These are phyloP conservation scores for Coffea eugenioides DNA, from an alignment of 257 asterid species.

Conservation along the genomic window DNA sequence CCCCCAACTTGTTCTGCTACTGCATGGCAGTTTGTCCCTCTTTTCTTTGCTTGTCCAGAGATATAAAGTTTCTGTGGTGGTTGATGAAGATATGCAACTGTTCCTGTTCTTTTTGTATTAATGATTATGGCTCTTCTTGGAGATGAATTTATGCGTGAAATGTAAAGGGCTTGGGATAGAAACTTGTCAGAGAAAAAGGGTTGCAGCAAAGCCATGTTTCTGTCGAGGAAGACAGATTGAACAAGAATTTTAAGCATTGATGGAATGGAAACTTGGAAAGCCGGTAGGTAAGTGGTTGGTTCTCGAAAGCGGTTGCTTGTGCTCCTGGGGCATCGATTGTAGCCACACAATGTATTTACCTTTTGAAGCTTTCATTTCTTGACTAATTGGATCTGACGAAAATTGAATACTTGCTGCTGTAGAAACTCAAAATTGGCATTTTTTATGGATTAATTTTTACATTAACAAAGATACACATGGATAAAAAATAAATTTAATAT, in stretches of 20 bases:
- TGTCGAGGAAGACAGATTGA: not conserved
- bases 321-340: not conserved
- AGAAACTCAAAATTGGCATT: no score
- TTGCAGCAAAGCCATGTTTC: slow-evolving; percentile 25
- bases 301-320: slow-evolving; percentile 18
- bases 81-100: not conserved
- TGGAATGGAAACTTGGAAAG: not conserved
- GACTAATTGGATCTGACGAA: no score
- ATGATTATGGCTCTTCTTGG: not conserved
- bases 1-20: slow-evolving; percentile 11
- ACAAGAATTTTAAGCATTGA: slow-evolving; percentile 11
- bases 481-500: no score
- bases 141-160: not conserved
- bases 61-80: not conserved
- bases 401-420: no score
- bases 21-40: slow-evolving; percentile 4
- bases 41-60: not conserved
- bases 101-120: not conserved
- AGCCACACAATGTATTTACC: not conserved
- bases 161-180: slow-evolving; percentile 8
- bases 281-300: no score
- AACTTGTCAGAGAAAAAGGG: slow-evolving; percentile 18
- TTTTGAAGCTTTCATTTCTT: not conserved
- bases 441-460: no score
- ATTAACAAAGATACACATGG: no score